phyloP scores from a whole-genome alignment of 176 grass and related monocot genomes.

The Elymus sibiricus region DNA sequence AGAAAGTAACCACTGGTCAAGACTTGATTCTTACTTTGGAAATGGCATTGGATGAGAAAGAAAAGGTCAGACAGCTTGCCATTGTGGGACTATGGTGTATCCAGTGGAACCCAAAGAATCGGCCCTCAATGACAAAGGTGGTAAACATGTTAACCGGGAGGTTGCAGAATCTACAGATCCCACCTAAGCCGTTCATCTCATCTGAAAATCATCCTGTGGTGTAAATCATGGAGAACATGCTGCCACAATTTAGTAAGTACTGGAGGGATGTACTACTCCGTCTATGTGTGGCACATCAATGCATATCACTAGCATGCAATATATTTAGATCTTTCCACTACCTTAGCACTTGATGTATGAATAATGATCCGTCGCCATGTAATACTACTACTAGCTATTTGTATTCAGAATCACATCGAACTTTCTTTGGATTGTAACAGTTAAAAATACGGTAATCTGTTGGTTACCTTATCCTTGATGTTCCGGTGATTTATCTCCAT shows the following conservation, averaged over 20 bases:
- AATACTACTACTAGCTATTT: too few relatives aligned
- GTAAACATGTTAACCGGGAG: constrained; percentile 57
- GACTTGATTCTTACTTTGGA: not conserved
- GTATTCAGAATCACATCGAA: too few relatives aligned
- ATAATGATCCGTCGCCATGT: too few relatives aligned
- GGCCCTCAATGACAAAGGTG: constrained; percentile 54
- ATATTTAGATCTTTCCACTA: too few relatives aligned
- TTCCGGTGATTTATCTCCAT: too few relatives aligned
- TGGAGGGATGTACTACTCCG: too few relatives aligned
- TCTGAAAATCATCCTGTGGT: not conserved
- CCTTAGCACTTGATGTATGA: too few relatives aligned
- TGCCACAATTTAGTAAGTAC: not conserved
- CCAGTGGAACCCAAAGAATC: constrained; percentile 51
- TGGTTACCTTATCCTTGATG: too few relatives aligned
- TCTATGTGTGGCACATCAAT: too few relatives aligned
- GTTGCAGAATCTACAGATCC: constrained; percentile 36
- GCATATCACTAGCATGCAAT: too few relatives aligned
- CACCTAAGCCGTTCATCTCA: not conserved
- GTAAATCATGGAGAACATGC: not conserved
- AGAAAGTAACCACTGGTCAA: not conserved
- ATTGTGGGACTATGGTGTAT: constrained; percentile 62
- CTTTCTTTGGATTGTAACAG: too few relatives aligned
- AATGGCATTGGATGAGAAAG: constrained; percentile 5
- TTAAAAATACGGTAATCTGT: too few relatives aligned
- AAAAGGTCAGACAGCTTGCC: constrained; percentile 27